phyloP scores from a whole-genome alignment of 2,329 filamentous ascomycete genomes.

The Fonsecaea pugnacius region DNA sequence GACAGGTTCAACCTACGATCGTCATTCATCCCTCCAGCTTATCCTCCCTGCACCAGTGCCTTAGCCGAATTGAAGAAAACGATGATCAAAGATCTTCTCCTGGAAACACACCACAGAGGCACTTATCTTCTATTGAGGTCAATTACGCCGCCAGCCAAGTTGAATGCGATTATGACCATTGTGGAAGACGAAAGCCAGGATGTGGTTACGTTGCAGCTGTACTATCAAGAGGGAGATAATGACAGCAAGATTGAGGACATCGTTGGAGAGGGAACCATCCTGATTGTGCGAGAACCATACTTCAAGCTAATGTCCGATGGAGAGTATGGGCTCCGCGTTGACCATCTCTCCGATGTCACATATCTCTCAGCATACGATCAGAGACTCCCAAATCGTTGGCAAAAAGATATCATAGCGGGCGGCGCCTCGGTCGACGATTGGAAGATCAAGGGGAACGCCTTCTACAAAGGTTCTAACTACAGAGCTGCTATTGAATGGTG shows the following conservation, averaged over 20 bases:
- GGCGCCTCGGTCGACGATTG: neutral
- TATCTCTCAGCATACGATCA: neutral
- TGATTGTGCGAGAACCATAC: neutral
- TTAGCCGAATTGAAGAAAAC: neutral
- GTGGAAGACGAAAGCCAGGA: neutral
- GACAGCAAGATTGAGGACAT: neutral
- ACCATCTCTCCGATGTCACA: neutral
- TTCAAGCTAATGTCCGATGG: neutral
- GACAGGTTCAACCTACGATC: neutral
- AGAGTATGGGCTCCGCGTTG: neutral
- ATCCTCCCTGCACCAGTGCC: neutral
- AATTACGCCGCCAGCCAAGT: neutral
- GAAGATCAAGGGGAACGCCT: neutral
- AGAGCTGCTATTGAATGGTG: neutral
- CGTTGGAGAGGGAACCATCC: neutral
- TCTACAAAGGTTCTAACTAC: neutral
- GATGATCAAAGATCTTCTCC: constrained; percentile 1
- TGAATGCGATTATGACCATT: neutral
- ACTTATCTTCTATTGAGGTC: neutral
- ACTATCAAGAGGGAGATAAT: neutral
- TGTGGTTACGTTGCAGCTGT: neutral
- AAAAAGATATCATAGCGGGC: neutral
- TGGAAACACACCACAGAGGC: neutral
- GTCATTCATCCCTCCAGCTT: neutral
- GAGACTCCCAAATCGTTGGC: neutral